These are phyloP conservation scores for Sporothrix brunneoviolacea DNA, from an alignment of 2,329 filamentous ascomycete genomes.

Conservation along the genomic window DNA sequence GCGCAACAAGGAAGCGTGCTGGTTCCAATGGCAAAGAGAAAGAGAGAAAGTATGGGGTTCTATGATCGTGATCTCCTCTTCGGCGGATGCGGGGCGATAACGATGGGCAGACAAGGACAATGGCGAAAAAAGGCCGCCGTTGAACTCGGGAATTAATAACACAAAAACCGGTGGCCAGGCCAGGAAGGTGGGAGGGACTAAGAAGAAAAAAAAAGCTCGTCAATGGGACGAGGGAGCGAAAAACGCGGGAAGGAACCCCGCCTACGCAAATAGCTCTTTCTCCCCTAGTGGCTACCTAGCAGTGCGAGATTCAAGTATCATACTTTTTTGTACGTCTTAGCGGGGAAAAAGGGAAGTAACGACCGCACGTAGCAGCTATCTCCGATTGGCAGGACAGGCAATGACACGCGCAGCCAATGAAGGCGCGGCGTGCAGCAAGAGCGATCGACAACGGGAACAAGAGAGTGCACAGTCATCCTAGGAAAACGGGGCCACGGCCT, in stretches of 20 bases:
- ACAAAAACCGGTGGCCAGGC: not conserved
- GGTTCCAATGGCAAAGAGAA: not conserved
- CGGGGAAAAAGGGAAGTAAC: not conserved
- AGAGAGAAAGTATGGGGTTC: not conserved
- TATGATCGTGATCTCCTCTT: not conserved
- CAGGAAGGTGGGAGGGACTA: too few species aligned
- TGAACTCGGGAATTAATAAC: constrained; percentile 3
- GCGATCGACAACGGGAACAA: too few species aligned
- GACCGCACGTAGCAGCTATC: too few species aligned
- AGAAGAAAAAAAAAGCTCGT: too few species aligned
- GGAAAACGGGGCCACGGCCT: too few species aligned
- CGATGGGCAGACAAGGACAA: not conserved
- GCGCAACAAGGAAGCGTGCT: not conserved
- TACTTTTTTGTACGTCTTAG: constrained; percentile 1
- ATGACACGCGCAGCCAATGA: too few species aligned
- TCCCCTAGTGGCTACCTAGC: too few species aligned
- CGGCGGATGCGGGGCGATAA: constrained; percentile 3
- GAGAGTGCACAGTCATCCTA: not conserved
- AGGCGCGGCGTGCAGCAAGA: too few species aligned
- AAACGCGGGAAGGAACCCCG: too few species aligned
- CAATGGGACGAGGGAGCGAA: too few species aligned
- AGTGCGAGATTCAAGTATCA: too few species aligned
- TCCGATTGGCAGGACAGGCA: not conserved
- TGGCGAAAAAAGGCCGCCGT: not conserved
- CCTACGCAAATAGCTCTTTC: too few species aligned